Evolutionary conservation across 257 asterid species (phyloP), one percentile per base, ranked within the genome.

Genomic region (Forsythia viridissima): DNA sequence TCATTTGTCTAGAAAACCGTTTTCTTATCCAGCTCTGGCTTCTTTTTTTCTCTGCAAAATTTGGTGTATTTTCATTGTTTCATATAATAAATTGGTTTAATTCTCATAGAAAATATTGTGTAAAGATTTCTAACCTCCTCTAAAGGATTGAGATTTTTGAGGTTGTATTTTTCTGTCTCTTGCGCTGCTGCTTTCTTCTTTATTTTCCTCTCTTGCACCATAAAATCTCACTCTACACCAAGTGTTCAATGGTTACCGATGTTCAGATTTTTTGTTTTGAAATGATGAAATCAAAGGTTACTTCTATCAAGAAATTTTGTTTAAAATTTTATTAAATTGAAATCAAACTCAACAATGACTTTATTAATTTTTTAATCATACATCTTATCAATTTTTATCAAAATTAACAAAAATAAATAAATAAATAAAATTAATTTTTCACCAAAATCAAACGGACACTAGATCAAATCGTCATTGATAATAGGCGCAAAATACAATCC

Each of bases 1-100:
- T 78, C 86, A 78, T 82, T 43, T 79, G 76, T 77, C 82, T 76
- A 1, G 85, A 76, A 13, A 87, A 81, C 82, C 81, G 88, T 84
- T 83, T 81, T 68, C 73, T 42, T 18, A 87, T 59, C 89, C 91
- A 85, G 81, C 83, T 85, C 18, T 41, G 85, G 16, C 24, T 70
- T 68, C 80, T 79, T 68, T 59, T 83, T 6, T 67, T 83, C 75
- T 85, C 91, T 88, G 87, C 79, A 80, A 77, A 44, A 4, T 37
- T 44, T 40, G 15, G 55, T 36, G 48, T 24, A 39, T 61, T 36
- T 21, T 59, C 0, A 0, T 36, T 72, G 52, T 13, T 48, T 48
- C 12, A 36, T 72, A 21, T 15, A 2, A 4, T 43, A 44, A 73
- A 73, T 43, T 24, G 34, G 15, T 72, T 10, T 16, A 30, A 2